Evolutionary conservation across 495 filamentous ascomycete species (phyloP).

Genomic region (Penicillium longicatenatum): DNA sequence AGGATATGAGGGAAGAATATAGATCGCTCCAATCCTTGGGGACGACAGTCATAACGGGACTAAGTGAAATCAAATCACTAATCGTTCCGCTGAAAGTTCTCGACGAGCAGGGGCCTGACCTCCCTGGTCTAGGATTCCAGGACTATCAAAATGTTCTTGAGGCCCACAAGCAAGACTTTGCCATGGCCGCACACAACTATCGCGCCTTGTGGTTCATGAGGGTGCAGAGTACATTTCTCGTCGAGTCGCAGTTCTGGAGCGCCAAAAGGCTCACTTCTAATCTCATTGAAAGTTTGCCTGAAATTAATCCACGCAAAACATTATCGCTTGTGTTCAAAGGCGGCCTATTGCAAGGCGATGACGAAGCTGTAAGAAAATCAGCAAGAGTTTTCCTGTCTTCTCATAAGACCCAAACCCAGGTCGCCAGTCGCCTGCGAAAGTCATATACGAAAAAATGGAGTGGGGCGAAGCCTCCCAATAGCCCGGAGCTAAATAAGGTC

Average conservation of each 20-base stretch:
- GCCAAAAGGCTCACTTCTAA: background rate
- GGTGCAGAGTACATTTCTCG: background rate
- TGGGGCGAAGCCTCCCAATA: conserved; percentile 7
- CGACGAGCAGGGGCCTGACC: background rate
- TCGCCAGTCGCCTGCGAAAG: background rate
- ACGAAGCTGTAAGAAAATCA: background rate
- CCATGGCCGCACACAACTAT: background rate
- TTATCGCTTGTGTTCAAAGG: background rate
- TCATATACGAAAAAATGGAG: conserved; percentile 14
- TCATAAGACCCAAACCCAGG: background rate
- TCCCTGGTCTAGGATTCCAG: background rate
- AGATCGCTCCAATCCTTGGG: conserved; percentile 4
- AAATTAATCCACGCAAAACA: background rate
- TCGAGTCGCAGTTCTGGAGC: background rate
- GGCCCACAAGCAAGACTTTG: background rate
- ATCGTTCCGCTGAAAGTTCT: background rate
- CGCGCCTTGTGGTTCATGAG: background rate
- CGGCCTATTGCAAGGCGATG: background rate
- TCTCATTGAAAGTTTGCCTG: background rate
- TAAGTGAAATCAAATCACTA: background rate
- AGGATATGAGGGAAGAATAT: conserved; percentile 2
- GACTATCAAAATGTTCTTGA: background rate
- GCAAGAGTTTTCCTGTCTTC: background rate
- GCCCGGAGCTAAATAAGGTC: conserved; percentile 18
- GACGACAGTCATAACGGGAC: background rate